Percentiles rank a stretch among this genome's conserved stretches.
phyloP scores from a whole-genome alignment of 148 eudicot species.

The Rhododendron williamsianum region DNA sequence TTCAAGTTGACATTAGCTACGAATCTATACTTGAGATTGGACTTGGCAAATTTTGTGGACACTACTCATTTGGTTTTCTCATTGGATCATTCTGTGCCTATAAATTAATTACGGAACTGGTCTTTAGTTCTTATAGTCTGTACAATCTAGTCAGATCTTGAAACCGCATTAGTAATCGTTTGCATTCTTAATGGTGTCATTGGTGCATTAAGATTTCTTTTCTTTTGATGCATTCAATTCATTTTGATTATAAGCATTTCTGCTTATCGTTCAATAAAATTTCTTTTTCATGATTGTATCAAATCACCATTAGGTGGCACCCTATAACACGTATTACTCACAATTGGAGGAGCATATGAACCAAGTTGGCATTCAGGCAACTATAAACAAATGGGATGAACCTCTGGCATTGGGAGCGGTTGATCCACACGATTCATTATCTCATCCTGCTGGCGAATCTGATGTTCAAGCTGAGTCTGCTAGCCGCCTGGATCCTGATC shows the following conservation, averaged over 20 bases:
- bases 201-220: not conserved
- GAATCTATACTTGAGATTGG: not conserved
- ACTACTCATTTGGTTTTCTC: not conserved
- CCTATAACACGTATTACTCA: constrained; percentile 82
- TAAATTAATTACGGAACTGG: not conserved
- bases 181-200: not conserved
- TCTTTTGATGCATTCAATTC: not conserved
- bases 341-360: constrained; percentile 90
- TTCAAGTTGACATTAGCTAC: not conserved
- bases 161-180: not conserved
- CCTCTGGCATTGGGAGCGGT: constrained; percentile 80
- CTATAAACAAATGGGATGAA: constrained; percentile 83
- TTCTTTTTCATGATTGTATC: not conserved
- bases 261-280: not conserved
- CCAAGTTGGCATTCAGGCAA: constrained; percentile 78
- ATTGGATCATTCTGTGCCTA: not conserved
- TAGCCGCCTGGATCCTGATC: constrained; percentile 72
- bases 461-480: constrained; percentile 96
- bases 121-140: not conserved
- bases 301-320: constrained; percentile 64
- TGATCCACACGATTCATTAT: constrained; percentile 94
- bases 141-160: not conserved
- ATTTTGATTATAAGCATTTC: not conserved
- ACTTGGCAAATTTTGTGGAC: not conserved
- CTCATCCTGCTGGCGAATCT: constrained; percentile 93